Evolutionary conservation across 345 rosid genomes (phyloP).

Genomic region (Trapa bicornis): DNA sequence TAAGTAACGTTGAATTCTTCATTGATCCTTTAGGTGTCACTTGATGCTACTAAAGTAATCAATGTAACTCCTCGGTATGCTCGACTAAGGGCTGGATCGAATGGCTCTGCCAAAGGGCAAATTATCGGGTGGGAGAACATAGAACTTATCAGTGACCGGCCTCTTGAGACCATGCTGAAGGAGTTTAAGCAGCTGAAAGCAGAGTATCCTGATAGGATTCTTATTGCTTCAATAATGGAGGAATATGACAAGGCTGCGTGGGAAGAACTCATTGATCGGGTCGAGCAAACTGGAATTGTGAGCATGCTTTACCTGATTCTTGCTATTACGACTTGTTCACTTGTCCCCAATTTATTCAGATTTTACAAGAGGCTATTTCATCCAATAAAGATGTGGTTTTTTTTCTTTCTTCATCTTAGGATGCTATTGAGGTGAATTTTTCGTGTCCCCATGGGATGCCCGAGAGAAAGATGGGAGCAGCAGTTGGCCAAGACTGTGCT

Average conservation of each 20-base stretch:
- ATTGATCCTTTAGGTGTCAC: constrained; percentile 50
- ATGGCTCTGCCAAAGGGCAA: constrained; percentile 70
- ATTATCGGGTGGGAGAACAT: constrained; percentile 98
- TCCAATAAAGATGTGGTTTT: too few species aligned
- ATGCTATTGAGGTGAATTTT: constrained; percentile 90
- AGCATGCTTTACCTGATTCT: constrained; percentile 15
- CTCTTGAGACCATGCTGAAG: constrained; percentile 86
- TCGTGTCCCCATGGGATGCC: constrained; percentile 99
- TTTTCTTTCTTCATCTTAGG: constrained; percentile 24
- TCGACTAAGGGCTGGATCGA: constrained; percentile 48
- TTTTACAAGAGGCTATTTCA: neutral
- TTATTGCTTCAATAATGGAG: constrained; percentile 97
- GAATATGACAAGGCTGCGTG: constrained; percentile 79
- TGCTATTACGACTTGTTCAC: neutral
- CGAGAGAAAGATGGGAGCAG: constrained; percentile 97
- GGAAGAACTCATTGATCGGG: constrained; percentile 95
- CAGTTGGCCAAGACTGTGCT: constrained; percentile 86
- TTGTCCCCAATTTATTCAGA: neutral
- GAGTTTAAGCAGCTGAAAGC: constrained; percentile 73
- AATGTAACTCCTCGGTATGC: constrained; percentile 96
- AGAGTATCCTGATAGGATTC: constrained; percentile 85
- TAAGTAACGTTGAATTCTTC: constrained; percentile 1
- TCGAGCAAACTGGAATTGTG: constrained; percentile 90
- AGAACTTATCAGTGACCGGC: constrained; percentile 91
- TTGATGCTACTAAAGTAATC: constrained; percentile 82